Evolutionary conservation across 2,329 filamentous ascomycete species (phyloP).

Genomic region (Colletotrichum theobromicola): DNA sequence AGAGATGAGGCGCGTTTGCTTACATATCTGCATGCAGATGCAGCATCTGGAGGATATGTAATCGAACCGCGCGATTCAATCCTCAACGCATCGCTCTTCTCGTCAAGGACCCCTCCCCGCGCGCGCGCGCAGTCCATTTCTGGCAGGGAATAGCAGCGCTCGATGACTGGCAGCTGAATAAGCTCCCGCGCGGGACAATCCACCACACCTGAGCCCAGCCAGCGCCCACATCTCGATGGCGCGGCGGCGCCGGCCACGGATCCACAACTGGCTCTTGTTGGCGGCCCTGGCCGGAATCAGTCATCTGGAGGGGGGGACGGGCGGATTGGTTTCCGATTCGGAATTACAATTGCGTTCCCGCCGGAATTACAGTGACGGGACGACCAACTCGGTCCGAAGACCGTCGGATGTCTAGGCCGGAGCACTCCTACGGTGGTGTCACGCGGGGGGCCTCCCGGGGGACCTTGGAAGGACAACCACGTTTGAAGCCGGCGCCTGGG

Average conservation of each 20-base stretch:
- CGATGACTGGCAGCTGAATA: conserved; percentile 15
- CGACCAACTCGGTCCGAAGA: neutral
- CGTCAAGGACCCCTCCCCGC: neutral
- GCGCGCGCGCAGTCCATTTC: neutral
- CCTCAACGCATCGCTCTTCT: neutral
- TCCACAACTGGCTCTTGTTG: neutral
- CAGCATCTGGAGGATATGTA: neutral
- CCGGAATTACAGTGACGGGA: neutral
- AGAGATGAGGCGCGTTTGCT: neutral
- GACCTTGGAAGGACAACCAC: neutral
- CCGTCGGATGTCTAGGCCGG: neutral
- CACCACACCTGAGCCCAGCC: neutral
- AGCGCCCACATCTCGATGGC: neutral
- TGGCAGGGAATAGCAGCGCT: neutral
- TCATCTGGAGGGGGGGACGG: neutral
- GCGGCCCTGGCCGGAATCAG: neutral
- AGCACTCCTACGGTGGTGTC: neutral
- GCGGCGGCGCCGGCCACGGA: neutral
- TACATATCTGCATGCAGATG: neutral
- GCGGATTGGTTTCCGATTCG: neutral
- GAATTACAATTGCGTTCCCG: neutral
- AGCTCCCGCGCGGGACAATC: conserved; percentile 16
- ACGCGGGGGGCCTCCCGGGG: neutral
- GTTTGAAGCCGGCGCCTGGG: neutral
- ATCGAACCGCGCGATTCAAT: neutral